Evolutionary conservation across 106 monocot genomes (phyloP).

Genomic region (Allium fistulosum): DNA sequence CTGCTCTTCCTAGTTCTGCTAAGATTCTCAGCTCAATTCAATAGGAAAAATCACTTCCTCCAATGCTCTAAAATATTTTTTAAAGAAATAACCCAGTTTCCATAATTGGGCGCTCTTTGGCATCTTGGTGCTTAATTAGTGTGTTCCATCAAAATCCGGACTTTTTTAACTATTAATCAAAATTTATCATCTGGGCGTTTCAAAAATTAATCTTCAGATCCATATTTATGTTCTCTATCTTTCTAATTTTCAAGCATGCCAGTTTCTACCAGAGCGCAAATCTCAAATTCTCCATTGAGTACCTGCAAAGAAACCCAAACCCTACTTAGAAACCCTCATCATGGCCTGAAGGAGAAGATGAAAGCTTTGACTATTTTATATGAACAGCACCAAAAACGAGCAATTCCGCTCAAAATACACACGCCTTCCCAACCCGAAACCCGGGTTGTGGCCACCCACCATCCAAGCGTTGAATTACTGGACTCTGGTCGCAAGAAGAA

Average conservation of each 20-base stretch:
- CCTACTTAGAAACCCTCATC: conserved; percentile 55
- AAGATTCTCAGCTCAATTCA: no score
- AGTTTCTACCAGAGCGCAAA: conserved; percentile 65
- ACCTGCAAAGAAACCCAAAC: not conserved
- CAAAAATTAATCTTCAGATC: no score
- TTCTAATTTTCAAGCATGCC: conserved; percentile 37
- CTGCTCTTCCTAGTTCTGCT: no score
- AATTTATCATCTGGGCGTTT: no score
- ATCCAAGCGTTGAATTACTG: conserved; percentile 30
- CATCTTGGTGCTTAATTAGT: no score
- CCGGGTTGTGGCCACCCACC: not conserved
- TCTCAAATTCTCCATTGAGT: conserved; percentile 19
- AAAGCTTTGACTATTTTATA: conserved; percentile 69
- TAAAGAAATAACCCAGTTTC: no score
- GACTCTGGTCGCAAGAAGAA: conserved; percentile 23
- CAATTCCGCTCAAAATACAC: conserved; percentile 16
- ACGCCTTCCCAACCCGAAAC: conserved; percentile 4
- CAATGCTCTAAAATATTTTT: no score
- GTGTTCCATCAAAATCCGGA: no score
- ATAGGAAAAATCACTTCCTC: no score
- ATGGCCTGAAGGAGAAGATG: conserved; percentile 94
- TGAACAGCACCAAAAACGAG: conserved; percentile 70
- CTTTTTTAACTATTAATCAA: no score
- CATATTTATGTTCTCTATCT: no score
- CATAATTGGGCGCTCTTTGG: no score